Percentiles rank a stretch among this genome's conserved stretches.
Conservation (phyloP, 441 rosid species). For the Pelargonium exstipulatum region DNA sequence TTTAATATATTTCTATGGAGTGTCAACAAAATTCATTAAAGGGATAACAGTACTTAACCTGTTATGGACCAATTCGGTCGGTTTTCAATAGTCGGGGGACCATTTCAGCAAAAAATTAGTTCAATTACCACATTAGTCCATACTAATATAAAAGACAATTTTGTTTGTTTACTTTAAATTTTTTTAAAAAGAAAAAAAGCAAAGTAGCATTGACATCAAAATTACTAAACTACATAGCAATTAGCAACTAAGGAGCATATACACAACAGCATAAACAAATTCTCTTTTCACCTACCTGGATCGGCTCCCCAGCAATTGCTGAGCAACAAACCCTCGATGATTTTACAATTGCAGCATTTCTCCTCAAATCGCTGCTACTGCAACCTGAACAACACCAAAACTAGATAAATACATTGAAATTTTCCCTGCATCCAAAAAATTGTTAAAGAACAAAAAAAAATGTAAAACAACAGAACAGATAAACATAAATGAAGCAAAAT, state of each 20-base stretch:
- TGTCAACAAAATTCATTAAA: too few relatives aligned
- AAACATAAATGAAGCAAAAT: neutral
- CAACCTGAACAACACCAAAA: conserved; percentile 28
- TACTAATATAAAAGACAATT: too few relatives aligned
- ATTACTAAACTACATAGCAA: neutral
- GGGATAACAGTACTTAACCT: too few relatives aligned
- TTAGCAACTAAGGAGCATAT: too few relatives aligned
- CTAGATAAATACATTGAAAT: neutral
- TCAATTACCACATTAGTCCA: too few relatives aligned
- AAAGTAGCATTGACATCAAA: neutral
- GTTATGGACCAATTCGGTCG: too few relatives aligned
- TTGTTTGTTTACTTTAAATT: too few relatives aligned
- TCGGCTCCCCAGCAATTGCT: conserved; percentile 21
- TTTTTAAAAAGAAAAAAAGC: too few relatives aligned
- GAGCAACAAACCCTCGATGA: conserved; percentile 30
- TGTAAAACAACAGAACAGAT: neutral
- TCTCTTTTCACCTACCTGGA: neutral
- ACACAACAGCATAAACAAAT: neutral
- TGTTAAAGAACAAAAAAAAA: neutral
- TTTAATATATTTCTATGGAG: too few relatives aligned
- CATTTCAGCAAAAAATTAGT: too few relatives aligned
- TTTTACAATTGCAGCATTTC: conserved; percentile 19
- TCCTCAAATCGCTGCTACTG: conserved; percentile 23
- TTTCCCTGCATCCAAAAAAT: neutral
- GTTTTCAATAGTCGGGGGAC: too few relatives aligned